These are phyloP conservation scores for Musa troglodytarum DNA, from an alignment of 176 grass and related monocot species.

Conservation along the genomic window DNA sequence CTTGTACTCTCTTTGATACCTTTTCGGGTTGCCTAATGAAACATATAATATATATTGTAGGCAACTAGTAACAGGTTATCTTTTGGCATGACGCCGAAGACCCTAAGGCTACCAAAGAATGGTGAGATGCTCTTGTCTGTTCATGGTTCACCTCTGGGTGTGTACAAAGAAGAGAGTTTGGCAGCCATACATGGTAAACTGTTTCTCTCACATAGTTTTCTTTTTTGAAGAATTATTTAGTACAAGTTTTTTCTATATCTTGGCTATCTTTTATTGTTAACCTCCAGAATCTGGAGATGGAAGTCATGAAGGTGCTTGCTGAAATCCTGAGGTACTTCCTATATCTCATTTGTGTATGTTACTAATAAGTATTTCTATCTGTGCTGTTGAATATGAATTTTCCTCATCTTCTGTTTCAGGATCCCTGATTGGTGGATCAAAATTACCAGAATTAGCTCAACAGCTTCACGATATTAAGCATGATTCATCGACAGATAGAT, in stretches of 20 bases:
- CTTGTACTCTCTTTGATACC: no score
- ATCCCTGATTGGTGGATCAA: not conserved
- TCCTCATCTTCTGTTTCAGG: not conserved
- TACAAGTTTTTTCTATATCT: not conserved
- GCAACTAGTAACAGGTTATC: constrained; percentile 46
- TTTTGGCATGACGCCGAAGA: constrained; percentile 77
- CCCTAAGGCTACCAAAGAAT: constrained; percentile 61
- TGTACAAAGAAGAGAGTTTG: constrained; percentile 77
- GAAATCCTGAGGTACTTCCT: not conserved
- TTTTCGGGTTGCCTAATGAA: not conserved
- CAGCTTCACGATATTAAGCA: not conserved
- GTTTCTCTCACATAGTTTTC: constrained; percentile 1
- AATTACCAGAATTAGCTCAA: not conserved
- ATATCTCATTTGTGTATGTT: not conserved
- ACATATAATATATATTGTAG: constrained; percentile 24
- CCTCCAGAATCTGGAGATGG: constrained; percentile 65
- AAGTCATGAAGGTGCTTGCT: constrained; percentile 15
- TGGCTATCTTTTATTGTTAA: not conserved
- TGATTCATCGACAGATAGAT: not conserved
- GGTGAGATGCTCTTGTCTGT: constrained; percentile 88
- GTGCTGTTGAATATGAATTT: not conserved
- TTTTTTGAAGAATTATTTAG: not conserved
- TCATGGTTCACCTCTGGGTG: constrained; percentile 72
- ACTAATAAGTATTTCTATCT: not conserved
- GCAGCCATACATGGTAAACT: constrained; percentile 49